Base-by-base conservation (phyloP, 768 basidiomycete species). In the Ephemerocybe angulata region DNA sequence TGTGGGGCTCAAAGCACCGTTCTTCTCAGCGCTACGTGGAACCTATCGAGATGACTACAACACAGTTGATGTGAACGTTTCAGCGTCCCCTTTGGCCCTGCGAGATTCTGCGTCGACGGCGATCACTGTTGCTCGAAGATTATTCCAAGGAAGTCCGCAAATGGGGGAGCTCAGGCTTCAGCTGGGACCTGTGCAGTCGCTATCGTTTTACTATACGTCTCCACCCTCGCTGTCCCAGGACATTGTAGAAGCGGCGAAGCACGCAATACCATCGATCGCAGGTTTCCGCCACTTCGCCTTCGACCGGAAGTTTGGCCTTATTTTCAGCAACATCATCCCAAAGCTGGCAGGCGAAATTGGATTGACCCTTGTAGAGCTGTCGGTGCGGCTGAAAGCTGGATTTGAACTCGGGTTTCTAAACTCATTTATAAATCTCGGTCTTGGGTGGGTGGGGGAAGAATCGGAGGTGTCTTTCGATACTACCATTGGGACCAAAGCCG, bases 331-430 rank as follows among this genome's bases (percentile, higher is more conserved):
- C 11, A 60, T 76, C 28, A 56, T 77, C 35, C 80, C 85, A 0
- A 74, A 72, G 56, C 57, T 87, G 37, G 69, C 76, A 21, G 79
- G 72, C 19, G 80, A 85, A 60, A 74, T 77, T 61, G 78, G 77
- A 7, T 52, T 87, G 22, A 72, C 71, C 12, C 72, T 88, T 30
- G 61, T 76, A 10, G 83, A 87, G 62, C 74, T 88, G 25, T 78
- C 82, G 3, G 63, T 82, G 42, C 75, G 79, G 50, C 59, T 84
- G 47, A 83, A 79, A 55, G 65, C 78, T 19, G 74, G 72, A 7
- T 46, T 85, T 33, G 79, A 85, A 62, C 68, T 72, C 19, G 78
- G 83, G 13, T 59, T 84, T 22, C 55, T 62, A 15, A 82, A 84
- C 21, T 57, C 73, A 31, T 70, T 60, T 70, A 73, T 51, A 74